Base-by-base conservation (phyloP, 1,284 basidiomycete genomes). In the Laetiporus sulphureus region DNA sequence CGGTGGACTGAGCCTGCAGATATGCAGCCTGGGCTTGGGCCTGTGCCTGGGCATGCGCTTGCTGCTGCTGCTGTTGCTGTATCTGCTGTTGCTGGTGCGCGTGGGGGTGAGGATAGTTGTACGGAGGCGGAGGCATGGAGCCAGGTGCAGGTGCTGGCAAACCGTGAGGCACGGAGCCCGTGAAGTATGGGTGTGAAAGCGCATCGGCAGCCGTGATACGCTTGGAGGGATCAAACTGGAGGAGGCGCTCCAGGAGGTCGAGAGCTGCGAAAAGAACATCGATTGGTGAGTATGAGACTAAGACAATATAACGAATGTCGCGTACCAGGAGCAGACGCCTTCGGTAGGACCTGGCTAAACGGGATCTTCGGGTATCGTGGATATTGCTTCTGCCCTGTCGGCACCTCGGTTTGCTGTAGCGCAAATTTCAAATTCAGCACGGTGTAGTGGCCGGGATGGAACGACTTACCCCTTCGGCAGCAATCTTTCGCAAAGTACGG, bases 201-300 rank as follows among this genome's bases (percentile, higher is more conserved):
- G 96, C 94, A 40, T 96, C 91, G 22, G 88, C 83, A 20, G 95
- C 95, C 8, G 91, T 90, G 48, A 96, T 83, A 42, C 96, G 85
- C 58, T 94, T 86, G 22, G 84, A 76, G 1, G 96, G 96, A 61
- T 99, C 96, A 58, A 99, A 99, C 60, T 96, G 93, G 39, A 99
- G 79, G 32, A 99, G 80, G 47, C 88, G 83, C 62, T 99, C 96
- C 36, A 99, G 83, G 3, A 99, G 78, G 62, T 97, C 91, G 56
- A 98, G 78, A 11, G 95, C 95, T 91, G 49, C 5, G 3, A 36
- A n/a, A n/a, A 22, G 13, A 44, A 24, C 38, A 16, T 22, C 39
- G 27, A 10, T 40, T 21, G 37, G 18, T 36, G 37, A 46, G 30
- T 52, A 38, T 52, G 42, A 13, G 1, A 32, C 4, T 22, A 13